These are phyloP conservation scores for Osmanthus fragrans DNA, from an alignment of 257 asterid genomes.

Conservation along the genomic window DNA sequence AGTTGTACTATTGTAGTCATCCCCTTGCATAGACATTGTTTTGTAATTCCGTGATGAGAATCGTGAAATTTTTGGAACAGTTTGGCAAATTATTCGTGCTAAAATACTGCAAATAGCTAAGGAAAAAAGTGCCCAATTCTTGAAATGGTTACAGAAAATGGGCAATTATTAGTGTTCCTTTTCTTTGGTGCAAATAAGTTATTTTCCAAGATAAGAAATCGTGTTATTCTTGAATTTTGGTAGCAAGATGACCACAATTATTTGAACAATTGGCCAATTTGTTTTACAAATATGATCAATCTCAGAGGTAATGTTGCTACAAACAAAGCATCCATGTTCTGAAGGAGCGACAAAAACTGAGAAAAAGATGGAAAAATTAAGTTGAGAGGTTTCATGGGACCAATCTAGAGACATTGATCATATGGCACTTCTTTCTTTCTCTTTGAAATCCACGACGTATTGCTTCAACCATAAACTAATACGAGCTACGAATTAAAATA, in stretches of 20 bases:
- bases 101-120: not conserved
- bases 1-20: not conserved
- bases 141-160: not conserved
- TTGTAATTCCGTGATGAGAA: not conserved
- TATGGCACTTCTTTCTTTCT: not conserved
- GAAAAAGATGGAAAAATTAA: too few species aligned
- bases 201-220: slow-evolving; percentile 32
- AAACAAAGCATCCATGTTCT: not conserved
- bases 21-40: not conserved
- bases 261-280: slow-evolving; percentile 16
- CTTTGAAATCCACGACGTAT: not conserved
- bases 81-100: not conserved
- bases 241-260: slow-evolving; percentile 34
- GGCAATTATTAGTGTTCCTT: slow-evolving; percentile 19
- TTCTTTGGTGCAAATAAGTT: slow-evolving; percentile 27
- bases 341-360: too few species aligned
- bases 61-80: not conserved
- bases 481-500: not conserved
- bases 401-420: not conserved
- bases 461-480: not conserved
- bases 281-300: slow-evolving; percentile 8
- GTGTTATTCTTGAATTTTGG: slow-evolving; percentile 28
- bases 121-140: not conserved
- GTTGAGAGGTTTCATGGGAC: not conserved
- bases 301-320: not conserved